Base-by-base conservation (phyloP, 2,329 filamentous ascomycete species). In the Teratosphaeria zuluensis region DNA sequence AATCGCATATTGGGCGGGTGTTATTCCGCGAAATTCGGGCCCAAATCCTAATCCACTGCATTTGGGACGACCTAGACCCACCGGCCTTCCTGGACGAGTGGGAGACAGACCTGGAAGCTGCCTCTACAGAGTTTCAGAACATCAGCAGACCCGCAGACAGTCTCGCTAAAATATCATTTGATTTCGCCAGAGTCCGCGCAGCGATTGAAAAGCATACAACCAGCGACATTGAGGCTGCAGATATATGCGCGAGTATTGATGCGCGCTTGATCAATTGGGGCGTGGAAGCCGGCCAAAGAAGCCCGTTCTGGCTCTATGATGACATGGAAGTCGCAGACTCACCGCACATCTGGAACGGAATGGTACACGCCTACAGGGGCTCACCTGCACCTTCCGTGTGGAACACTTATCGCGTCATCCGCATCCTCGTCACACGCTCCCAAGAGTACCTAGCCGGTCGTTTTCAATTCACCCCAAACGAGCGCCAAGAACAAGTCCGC, bases 261-360 rank as follows among this genome's bases (percentile, higher is more conserved):
- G 61, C 59, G 51, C 59, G 61, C 11, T 63, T 70, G 64, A 62
- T 67, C 4, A 60, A 66, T 31, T 71, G 69, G 69, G 61, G 60
- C 12, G 58, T 63, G 12, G 62, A 69, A 14, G 59, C 64, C 11
- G 56, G 64, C 53, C 54, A 59, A 1, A 33, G 54, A 9, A 58
- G 61, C n/a, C 31, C 51, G 3, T n/a, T 58, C 14, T 71, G 67
- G 67, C 60, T 54, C n/a, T 71, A 66, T 55, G 58, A 59, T 51
- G 66, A 66, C 16, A 21, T 66, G 0, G 64, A 69, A 56, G 68
- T 71, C 1, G 58, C 59, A 5, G 68, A 70, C 30, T 63, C 58
- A 5, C 66, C 65, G 3, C 58, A 70, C 55, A 62, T 70, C 14
- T 71, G 69, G 69, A 68, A 70, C 51, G 66, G 66, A 38, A 55